A percentile compares a stretch with the other conserved stretches of the same genome.
Evolutionary conservation across 352 stramenopile species (phyloP).

Genomic region (Globisporangium mamillatum): DNA sequence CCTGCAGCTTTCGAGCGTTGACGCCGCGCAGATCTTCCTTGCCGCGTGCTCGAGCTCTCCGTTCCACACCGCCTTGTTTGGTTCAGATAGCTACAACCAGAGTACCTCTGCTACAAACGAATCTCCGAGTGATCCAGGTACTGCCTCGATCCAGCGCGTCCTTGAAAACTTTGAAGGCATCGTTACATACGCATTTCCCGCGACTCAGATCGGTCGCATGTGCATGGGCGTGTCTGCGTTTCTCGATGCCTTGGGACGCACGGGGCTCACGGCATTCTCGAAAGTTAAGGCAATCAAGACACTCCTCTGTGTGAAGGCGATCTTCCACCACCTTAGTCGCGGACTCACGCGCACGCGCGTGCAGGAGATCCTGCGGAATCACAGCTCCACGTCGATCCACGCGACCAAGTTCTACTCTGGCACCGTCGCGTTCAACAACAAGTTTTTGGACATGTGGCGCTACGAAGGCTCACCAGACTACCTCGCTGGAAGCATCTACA

Average conservation of each 20-base stretch:
- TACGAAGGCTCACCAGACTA: conserved; percentile 80
- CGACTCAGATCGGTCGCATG: conserved; percentile 50
- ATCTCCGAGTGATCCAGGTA: background rate
- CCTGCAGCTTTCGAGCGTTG: conserved; percentile 64
- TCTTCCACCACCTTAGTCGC: conserved; percentile 76
- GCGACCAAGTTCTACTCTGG: conserved; percentile 70
- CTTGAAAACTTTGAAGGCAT: conserved; percentile 44
- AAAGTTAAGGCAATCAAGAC: conserved; percentile 44
- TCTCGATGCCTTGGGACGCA: conserved; percentile 56
- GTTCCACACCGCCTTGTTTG: conserved; percentile 37
- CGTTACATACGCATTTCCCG: conserved; percentile 42
- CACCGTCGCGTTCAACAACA: conserved; percentile 74
- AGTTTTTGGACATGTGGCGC: conserved; percentile 79
- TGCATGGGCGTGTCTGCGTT: conserved; percentile 75
- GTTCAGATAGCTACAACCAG: conserved; percentile 9
- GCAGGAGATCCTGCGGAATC: conserved; percentile 64
- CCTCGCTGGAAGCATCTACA: conserved; percentile 41
- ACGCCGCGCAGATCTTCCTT: conserved; percentile 68
- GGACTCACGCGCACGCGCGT: conserved; percentile 59
- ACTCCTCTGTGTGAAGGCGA: conserved; percentile 65
- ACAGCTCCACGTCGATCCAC: conserved; percentile 63
- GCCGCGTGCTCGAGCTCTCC: conserved; percentile 54
- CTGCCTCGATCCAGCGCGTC: conserved; percentile 39
- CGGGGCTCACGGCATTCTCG: conserved; percentile 47
- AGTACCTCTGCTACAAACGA: conserved; percentile 3